phyloP scores from a whole-genome alignment of 495 filamentous ascomycete species.

The Xylaria scruposa region DNA sequence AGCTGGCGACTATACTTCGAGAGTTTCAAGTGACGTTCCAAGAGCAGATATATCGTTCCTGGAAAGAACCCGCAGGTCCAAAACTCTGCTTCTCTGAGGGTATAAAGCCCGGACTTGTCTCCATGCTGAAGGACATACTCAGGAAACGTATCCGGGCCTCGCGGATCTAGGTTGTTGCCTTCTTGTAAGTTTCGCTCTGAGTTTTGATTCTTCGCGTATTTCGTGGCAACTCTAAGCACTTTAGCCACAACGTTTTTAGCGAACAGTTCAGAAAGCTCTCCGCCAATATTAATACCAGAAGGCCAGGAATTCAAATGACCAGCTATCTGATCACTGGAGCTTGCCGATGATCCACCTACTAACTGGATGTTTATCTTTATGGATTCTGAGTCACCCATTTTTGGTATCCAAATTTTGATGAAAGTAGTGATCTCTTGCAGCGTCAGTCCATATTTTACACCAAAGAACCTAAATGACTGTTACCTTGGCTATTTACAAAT shows the following conservation, averaged over 20 bases:
- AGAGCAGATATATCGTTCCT: background rate
- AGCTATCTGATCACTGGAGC: background rate
- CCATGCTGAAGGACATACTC: background rate
- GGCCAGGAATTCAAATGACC: background rate
- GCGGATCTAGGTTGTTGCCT: background rate
- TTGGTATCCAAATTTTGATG: background rate
- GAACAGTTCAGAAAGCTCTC: background rate
- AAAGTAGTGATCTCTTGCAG: background rate
- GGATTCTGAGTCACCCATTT: background rate
- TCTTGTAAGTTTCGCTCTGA: background rate
- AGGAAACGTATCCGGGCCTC: background rate
- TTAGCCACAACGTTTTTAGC: background rate
- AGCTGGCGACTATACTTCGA: background rate
- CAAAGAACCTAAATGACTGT: background rate
- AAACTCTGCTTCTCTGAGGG: background rate
- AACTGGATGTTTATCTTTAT: background rate
- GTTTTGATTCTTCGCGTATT: background rate
- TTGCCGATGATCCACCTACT: background rate
- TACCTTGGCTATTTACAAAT: background rate
- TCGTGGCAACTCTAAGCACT: background rate
- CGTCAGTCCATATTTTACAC: background rate
- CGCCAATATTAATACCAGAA: background rate
- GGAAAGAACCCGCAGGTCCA: constrained; percentile 4
- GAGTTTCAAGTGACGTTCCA: background rate
- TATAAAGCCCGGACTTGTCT: background rate